Evolutionary conservation across 192 early-diverging fungal genomes (phyloP).

Genomic region (Phycomyces blakesleeanus): DNA sequence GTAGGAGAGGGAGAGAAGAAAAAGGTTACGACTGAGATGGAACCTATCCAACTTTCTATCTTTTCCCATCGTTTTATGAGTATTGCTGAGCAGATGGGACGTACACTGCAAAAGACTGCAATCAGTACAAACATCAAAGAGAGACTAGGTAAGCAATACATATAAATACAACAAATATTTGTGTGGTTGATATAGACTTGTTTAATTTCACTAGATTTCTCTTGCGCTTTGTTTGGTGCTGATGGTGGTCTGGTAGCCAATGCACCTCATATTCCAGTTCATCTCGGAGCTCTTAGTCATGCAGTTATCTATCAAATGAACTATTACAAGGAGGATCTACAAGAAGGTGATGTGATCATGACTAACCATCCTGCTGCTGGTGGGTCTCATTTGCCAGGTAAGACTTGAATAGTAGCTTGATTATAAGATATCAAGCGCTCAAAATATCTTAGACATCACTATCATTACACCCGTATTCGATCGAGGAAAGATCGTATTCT

Average conservation of each 20-base stretch:
- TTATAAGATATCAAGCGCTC: background rate
- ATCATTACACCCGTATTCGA: conserved; percentile 94
- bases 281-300: conserved; percentile 91
- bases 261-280: conserved; percentile 87
- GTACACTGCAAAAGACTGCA: conserved; percentile 89
- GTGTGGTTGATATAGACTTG: background rate
- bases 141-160: conserved; percentile 53
- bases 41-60: conserved; percentile 88
- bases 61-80: conserved; percentile 97
- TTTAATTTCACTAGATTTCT: conserved; percentile 81
- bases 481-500: conserved; percentile 77
- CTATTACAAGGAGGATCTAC: conserved; percentile 58
- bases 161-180: background rate
- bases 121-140: conserved; percentile 98
- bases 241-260: conserved; percentile 83
- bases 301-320: conserved; percentile 90
- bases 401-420: background rate
- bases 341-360: conserved; percentile 92
- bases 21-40: conserved; percentile 54
- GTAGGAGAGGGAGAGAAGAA: conserved; percentile 39
- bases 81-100: conserved; percentile 97
- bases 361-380: conserved; percentile 96
- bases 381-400: conserved; percentile 84
- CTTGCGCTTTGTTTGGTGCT: conserved; percentile 92
- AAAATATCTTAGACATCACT: conserved; percentile 67